Conservation (phyloP, 495 filamentous ascomycete species). For the Aspergillus panamensis region DNA sequence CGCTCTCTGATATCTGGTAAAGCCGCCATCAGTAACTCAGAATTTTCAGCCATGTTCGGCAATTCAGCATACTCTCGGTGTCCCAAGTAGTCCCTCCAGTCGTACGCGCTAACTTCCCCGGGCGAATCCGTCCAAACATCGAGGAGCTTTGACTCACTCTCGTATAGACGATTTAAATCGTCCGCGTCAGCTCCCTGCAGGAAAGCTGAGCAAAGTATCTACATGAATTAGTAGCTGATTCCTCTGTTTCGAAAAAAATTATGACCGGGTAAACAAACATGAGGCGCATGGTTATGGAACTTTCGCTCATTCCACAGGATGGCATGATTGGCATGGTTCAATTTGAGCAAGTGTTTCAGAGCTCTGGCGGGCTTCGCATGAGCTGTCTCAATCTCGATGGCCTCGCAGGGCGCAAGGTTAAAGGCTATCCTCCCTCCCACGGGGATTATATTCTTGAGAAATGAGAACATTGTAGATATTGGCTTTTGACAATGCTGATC, state of each 20-base stretch:
- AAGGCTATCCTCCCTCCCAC: slow-evolving; percentile 42
- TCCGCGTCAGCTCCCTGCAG: slow-evolving; percentile 70
- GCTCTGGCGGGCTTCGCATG: slow-evolving; percentile 75
- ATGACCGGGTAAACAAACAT: slow-evolving; percentile 45
- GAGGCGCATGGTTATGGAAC: slow-evolving; percentile 85
- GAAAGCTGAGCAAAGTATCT: slow-evolving; percentile 73
- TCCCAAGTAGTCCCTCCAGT: slow-evolving; percentile 84
- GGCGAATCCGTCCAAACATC: slow-evolving; percentile 86
- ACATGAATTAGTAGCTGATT: slow-evolving; percentile 21
- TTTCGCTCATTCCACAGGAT: slow-evolving; percentile 72
- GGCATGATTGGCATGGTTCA: slow-evolving; percentile 87
- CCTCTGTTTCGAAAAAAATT: background rate
- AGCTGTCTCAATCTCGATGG: slow-evolving; percentile 73
- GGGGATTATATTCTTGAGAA: slow-evolving; percentile 23
- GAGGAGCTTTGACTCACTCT: slow-evolving; percentile 62
- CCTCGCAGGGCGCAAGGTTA: slow-evolving; percentile 63
- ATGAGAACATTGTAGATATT: slow-evolving; percentile 27
- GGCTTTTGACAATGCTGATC: background rate
- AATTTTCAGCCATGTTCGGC: background rate
- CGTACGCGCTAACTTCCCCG: slow-evolving; percentile 70
- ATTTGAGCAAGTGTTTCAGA: slow-evolving; percentile 81
- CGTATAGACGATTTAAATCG: slow-evolving; percentile 75
- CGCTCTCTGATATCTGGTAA: slow-evolving; percentile 74
- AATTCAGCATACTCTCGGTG: slow-evolving; percentile 50
- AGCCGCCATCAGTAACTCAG: slow-evolving; percentile 1